phyloP scores from a whole-genome alignment of 441 rosid genomes.

The Corymbia citriodora region DNA sequence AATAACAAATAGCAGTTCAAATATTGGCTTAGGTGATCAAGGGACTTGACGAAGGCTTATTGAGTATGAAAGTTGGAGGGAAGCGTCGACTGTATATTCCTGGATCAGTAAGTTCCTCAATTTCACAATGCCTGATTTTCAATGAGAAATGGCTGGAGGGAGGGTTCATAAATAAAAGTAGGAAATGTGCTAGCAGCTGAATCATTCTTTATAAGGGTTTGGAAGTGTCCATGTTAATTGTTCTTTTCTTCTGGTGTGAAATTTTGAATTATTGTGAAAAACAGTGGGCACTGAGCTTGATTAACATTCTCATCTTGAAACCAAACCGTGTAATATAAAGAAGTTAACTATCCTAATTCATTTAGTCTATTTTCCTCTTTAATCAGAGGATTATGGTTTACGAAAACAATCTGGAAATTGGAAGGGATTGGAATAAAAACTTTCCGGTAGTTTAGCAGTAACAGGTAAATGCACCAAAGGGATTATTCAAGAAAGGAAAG shows the following conservation, averaged over 20 bases:
- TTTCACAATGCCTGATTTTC: neutral
- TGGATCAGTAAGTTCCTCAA: slow-evolving; percentile 51
- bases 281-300: neutral
- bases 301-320: neutral
- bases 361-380: neutral
- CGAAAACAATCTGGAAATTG: neutral
- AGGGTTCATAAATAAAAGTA: neutral
- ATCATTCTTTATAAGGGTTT: neutral
- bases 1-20: neutral
- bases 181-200: neutral
- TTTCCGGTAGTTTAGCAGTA: neutral
- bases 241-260: neutral
- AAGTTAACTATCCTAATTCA: neutral
- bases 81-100: slow-evolving; percentile 87
- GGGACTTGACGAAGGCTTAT: slow-evolving; percentile 93
- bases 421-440: neutral
- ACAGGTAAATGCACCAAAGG: neutral
- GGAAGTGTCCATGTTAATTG: neutral
- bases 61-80: slow-evolving; percentile 88
- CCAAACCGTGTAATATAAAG: neutral
- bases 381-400: neutral
- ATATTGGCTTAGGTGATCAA: slow-evolving; percentile 65
- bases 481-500: neutral
- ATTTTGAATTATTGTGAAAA: neutral
- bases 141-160: neutral